A percentile compares a stretch with the other conserved stretches of the same genome.
Evolutionary conservation across 495 filamentous ascomycete genomes (phyloP).

Genomic region (Xylaria venustula): DNA sequence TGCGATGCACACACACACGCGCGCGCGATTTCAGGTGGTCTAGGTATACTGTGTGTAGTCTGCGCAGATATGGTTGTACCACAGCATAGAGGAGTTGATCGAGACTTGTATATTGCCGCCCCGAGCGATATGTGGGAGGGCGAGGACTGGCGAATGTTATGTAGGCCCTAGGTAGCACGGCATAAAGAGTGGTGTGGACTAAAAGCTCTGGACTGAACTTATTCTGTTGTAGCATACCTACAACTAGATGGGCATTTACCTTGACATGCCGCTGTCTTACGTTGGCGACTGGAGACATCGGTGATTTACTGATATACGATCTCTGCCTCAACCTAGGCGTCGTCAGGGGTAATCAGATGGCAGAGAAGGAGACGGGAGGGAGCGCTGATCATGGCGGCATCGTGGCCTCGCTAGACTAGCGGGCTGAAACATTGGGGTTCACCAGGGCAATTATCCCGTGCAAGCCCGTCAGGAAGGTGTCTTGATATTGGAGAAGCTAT

Average conservation of each 20-base stretch:
- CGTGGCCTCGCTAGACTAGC: not conserved
- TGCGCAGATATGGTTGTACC: not conserved
- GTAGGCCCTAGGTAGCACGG: not conserved
- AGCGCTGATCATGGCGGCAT: not conserved
- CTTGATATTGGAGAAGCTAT: not conserved
- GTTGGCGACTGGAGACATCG: no score
- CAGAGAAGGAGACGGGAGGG: not conserved
- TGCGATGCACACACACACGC: no score
- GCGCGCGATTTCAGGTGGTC: not conserved
- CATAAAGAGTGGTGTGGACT: not conserved
- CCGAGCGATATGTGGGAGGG: not conserved
- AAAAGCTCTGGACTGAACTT: not conserved
- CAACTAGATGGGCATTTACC: no score
- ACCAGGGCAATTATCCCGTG: not conserved
- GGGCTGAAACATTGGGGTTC: not conserved
- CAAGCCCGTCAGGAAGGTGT: not conserved
- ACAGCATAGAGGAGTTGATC: conserved; percentile 3
- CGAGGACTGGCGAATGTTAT: not conserved
- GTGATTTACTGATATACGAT: no score
- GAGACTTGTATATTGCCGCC: not conserved
- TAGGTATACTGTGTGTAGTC: not conserved
- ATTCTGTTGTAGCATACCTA: no score
- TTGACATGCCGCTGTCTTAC: no score
- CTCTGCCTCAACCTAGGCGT: no score
- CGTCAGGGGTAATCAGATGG: no score